Percentiles rank a stretch among this genome's conserved stretches.
Evolutionary conservation across 139 green algal genomes (phyloP).

Genomic region (Chlamydomonas sp.): DNA sequence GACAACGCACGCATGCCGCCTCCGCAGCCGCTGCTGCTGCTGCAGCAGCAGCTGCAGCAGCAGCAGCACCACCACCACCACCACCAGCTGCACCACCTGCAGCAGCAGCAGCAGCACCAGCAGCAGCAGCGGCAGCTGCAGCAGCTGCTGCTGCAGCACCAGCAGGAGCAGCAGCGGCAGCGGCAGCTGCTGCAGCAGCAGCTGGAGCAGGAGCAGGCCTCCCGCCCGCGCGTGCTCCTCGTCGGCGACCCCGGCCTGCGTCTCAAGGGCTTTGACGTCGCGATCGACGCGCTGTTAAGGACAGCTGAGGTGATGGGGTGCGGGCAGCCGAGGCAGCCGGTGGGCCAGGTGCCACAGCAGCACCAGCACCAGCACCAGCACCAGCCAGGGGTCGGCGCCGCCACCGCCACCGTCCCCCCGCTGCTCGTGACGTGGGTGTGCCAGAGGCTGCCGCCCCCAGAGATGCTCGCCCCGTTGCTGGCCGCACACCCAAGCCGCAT

Average conservation of each 20-base stretch:
- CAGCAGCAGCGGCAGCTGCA: background rate
- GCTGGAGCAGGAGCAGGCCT: background rate
- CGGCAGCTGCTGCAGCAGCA: background rate
- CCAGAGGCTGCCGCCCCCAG: slow-evolving; percentile 32
- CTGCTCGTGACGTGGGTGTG: slow-evolving; percentile 60
- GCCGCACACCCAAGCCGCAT: background rate
- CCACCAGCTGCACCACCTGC: no score
- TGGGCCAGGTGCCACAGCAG: background rate
- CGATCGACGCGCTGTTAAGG: slow-evolving; percentile 28
- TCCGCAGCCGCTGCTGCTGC: no score
- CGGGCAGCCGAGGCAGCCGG: background rate
- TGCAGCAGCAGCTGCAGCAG: no score
- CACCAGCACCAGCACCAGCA: background rate
- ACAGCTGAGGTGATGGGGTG: background rate
- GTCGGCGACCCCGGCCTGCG: slow-evolving; percentile 58
- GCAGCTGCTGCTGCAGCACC: background rate
- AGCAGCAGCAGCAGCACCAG: no score
- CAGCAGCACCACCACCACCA: background rate
- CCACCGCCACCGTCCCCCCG: background rate
- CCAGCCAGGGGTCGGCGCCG: background rate
- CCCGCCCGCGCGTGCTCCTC: slow-evolving; percentile 36
- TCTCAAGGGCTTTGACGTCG: slow-evolving; percentile 50
- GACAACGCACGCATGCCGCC: no score
- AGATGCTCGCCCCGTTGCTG: slow-evolving; percentile 20
- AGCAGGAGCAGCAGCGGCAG: background rate